These are phyloP conservation scores for Tolypocladium ovalisporum DNA, from an alignment of 2,329 filamentous ascomycete species.

Conservation along the genomic window DNA sequence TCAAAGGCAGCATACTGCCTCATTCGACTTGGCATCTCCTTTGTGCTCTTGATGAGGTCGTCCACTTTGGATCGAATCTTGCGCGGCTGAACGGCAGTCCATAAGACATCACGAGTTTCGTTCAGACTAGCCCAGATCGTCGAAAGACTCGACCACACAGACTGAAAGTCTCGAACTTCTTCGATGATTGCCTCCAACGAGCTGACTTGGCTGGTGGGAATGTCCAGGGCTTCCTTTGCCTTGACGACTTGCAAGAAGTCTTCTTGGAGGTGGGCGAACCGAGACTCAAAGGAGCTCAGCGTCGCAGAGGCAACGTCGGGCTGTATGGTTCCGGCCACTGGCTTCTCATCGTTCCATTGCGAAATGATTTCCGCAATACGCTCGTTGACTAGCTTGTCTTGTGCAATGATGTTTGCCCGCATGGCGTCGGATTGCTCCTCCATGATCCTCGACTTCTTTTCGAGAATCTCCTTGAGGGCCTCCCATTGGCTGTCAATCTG, in stretches of 20 bases:
- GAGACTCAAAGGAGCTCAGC: conserved; percentile 69
- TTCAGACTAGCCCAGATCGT: conserved; percentile 96
- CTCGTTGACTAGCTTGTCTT: conserved; percentile 83
- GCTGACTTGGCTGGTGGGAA: conserved; percentile 69
- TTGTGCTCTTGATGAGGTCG: conserved; percentile 90
- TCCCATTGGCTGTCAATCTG: conserved; percentile 97
- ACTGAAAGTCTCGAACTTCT: conserved; percentile 97
- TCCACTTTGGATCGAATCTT: conserved; percentile 88
- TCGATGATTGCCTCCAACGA: conserved; percentile 80
- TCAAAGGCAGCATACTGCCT: conserved; percentile 99
- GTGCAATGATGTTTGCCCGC: conserved; percentile 85
- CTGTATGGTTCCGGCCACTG: conserved; percentile 86
- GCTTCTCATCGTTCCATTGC: conserved; percentile 95
- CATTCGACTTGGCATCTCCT: conserved; percentile 98
- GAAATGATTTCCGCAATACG: conserved; percentile 76
- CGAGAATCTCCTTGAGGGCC: conserved; percentile 81
- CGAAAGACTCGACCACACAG: conserved; percentile 90
- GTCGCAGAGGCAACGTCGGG: conserved; percentile 81
- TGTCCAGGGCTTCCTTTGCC: conserved; percentile 90
- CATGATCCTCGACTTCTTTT: conserved; percentile 88
- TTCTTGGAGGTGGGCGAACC: conserved; percentile 73
- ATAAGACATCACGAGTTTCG: conserved; percentile 82
- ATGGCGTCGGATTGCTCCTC: conserved; percentile 93
- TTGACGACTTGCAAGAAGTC: conserved; percentile 91
- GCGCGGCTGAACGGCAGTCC: conserved; percentile 90